Percentiles rank a stretch among this genome's conserved stretches.
Conservation (phyloP, 1,139 yeast species). For the Lipomyces yarrowii region DNA sequence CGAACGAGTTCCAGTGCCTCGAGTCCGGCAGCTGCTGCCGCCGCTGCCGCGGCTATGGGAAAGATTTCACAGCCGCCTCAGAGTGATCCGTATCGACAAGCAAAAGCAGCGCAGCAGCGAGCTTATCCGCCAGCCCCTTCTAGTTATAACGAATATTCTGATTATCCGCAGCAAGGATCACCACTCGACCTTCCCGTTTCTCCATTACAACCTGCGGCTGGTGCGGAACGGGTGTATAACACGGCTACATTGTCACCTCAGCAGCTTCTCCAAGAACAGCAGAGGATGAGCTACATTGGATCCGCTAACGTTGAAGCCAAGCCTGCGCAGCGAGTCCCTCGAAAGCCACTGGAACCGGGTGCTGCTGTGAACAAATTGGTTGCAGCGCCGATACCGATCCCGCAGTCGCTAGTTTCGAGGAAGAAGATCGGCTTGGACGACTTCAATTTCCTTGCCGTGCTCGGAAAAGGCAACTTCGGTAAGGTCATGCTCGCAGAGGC, state of each 20-base stretch:
- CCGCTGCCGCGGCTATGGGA: slow-evolving; percentile 34
- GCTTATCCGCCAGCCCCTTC: not conserved
- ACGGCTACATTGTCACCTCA: slow-evolving; percentile 2
- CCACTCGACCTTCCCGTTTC: slow-evolving; percentile 10
- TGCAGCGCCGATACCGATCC: not conserved
- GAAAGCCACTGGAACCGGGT: slow-evolving; percentile 7
- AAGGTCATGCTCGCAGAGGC: slow-evolving; percentile 97
- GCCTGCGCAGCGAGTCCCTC: slow-evolving; percentile 2
- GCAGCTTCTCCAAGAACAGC: slow-evolving; percentile 19
- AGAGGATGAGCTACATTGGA: slow-evolving; percentile 9
- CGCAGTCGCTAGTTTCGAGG: slow-evolving; percentile 34
- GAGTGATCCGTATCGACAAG: not conserved
- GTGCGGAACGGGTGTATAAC: slow-evolving; percentile 12
- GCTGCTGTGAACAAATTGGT: slow-evolving; percentile 31
- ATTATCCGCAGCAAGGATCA: not conserved
- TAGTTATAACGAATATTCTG: not conserved
- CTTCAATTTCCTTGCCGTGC: slow-evolving; percentile 87
- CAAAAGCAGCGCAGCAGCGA: slow-evolving; percentile 1
- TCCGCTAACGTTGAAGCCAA: not conserved
- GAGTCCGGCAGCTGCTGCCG: slow-evolving; percentile 34
- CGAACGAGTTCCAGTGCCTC: slow-evolving; percentile 34
- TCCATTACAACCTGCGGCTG: not conserved
- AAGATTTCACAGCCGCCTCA: not conserved
- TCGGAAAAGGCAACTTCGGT: slow-evolving; percentile 98
- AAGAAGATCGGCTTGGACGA: slow-evolving; percentile 92